Base-by-base conservation (phyloP, 2,329 filamentous ascomycete species). In the Fusarium subtropicale region DNA sequence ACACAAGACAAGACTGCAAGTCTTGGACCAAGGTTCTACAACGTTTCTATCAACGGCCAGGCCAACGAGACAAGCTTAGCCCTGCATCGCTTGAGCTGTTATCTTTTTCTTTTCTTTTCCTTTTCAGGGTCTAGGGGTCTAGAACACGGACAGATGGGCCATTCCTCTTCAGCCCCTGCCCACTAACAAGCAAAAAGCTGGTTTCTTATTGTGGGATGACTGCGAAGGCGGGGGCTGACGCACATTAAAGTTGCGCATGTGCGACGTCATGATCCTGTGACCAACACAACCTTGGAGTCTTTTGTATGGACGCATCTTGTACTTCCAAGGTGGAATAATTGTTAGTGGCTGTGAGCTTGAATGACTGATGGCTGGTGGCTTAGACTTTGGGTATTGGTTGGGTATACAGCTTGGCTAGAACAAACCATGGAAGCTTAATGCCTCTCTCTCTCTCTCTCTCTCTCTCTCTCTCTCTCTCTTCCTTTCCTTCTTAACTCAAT, bases 231-330 rank as follows among this genome's bases (percentile, higher is more conserved):
- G 67, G 64, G 67, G 68, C 68, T 73, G 71, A 72, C 66, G 68
- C 69, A 71, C 71, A 73, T 69, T 42, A 33, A 20, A 31, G 28
- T 33, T 54, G 58, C 58, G 66, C 71, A 71, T 72, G 66, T 67
- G 66, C 66, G 69, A 73, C 71, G 71, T 73, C 71, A 73, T 73
- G 66, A 58, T 42, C 60, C 26, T 50, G 46, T 60, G 69, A 70
- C 62, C 65, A 56, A 9, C 44, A 28, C 48, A 34, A 56, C 13
- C 36, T 30, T 16, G n/a, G 26, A 47, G 53, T 22, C 18, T 52
- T 56, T 63, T 39, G 20, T 41, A 41, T 22, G 38, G 38, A 41
- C 20, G 36, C 36, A 39, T n/a, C 11, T 39, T 39, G 20, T 38
- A 31, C 42, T 62, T 62, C 57, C 60, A 46, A 63, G 60, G 39